Evolutionary conservation across 2,329 filamentous ascomycete species (phyloP), one percentile per base, ranked within the genome.

Genomic region (Chrysoporthe cubensis): DNA sequence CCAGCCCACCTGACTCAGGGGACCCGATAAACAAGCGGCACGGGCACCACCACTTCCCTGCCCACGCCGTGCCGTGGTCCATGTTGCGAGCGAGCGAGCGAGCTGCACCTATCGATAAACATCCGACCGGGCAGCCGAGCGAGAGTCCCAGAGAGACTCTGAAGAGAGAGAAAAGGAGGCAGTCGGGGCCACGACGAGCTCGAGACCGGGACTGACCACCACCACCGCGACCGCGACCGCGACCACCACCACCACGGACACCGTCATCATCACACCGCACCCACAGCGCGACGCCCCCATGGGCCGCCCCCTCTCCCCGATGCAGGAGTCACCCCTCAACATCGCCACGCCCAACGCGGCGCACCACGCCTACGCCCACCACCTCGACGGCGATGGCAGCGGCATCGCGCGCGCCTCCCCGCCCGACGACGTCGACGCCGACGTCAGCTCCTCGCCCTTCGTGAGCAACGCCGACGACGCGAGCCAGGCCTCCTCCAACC

Each of bases 381-480:
- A 34, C 13, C 42, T 26, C 46, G 14, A 9, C 40, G 57, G 4
- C 40, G 11, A 13, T 21, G 40, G 40, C 57, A 42, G 42, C 57
- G 18, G n/a, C 34, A 40, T 8, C 37, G 37, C 18, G 37, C 37
- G 9, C 57, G 67, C 64, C 65, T 63, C 65, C 66, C 68, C 73
- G 18, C 61, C 71, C 62, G 72, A 74, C n/a, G 72, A 73, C 65
- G 62, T 64, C 60, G 73, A 74, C n/a, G 71, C 73, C 60, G 73
- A 74, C n/a, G 71, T 72, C 59, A 69, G 71, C 72, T 77, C 74
- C 69, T 77, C 77, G 32, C 75, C 75, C 42, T 76, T 77, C 66
- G 69, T 77, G 64, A 72, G 72, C 66, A 72, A 75, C 32, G 71
- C 78, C 66, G 77, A 75, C 71, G 80, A 81, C 52, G 76, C 72